These are phyloP conservation scores for Coffea humblotiana DNA, from an alignment of 305 asterid genomes.

Conservation along the genomic window DNA sequence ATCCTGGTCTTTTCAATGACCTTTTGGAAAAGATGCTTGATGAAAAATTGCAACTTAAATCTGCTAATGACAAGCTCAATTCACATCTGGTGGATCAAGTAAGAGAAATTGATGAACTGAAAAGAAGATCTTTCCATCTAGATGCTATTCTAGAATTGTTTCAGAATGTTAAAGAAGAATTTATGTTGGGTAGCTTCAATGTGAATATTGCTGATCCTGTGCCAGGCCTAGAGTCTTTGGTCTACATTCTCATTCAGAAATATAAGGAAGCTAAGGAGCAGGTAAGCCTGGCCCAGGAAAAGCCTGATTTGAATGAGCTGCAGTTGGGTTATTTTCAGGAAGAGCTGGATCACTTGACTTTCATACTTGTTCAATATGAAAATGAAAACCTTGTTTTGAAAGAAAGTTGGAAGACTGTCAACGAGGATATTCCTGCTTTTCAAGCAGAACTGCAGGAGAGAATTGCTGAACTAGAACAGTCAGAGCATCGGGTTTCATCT, in stretches of 20 bases:
- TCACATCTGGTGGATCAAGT: conserved; percentile 51
- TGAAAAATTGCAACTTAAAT: conserved; percentile 59
- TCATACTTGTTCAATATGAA: conserved; percentile 53
- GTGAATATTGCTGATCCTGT: conserved; percentile 48
- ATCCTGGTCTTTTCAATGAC: conserved; percentile 42
- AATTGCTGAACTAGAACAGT: conserved; percentile 74
- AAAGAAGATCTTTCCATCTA: conserved; percentile 44
- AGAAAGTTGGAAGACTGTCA: conserved; percentile 63
- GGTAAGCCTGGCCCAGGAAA: conserved; percentile 39
- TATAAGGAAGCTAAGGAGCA: conserved; percentile 55
- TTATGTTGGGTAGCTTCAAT: conserved; percentile 47
- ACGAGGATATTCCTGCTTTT: conserved; percentile 49
- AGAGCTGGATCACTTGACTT: conserved; percentile 58
- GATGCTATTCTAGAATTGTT: conserved; percentile 53
- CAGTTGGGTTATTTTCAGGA: conserved; percentile 53
- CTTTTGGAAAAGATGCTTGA: conserved; percentile 45
- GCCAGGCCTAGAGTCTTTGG: conserved; percentile 54
- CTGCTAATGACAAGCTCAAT: conserved; percentile 51
- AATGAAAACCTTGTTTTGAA: conserved; percentile 63
- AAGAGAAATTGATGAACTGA: conserved; percentile 55
- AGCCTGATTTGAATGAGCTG: conserved; percentile 46
- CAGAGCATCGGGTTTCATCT: conserved; percentile 86
- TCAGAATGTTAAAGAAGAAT: conserved; percentile 60
- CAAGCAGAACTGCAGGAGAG: conserved; percentile 56
- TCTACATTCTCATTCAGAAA: conserved; percentile 59